Evolutionary conservation across 2,329 filamentous ascomycete species (phyloP).

Genomic region (Clarireedia monteithiana): DNA sequence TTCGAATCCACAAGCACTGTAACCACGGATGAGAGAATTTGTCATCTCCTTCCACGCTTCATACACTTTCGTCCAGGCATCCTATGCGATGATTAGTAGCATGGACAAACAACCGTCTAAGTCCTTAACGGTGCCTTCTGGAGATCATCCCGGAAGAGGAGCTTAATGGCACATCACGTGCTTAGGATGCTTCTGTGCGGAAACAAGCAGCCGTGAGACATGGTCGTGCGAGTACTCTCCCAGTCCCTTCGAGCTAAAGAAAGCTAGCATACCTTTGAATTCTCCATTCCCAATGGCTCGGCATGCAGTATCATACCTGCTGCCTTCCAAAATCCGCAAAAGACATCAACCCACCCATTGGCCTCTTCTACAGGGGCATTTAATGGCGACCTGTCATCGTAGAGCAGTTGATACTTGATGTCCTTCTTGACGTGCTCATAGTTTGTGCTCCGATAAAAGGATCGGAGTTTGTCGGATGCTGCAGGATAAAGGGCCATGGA

Average conservation of each 20-base stretch:
- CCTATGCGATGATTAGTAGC: neutral
- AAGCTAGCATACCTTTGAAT: conserved; percentile 21
- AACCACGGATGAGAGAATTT: conserved; percentile 70
- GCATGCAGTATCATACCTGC: conserved; percentile 63
- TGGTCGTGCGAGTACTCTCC: neutral
- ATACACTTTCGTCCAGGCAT: conserved; percentile 68
- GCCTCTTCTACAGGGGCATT: conserved; percentile 49
- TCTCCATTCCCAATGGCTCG: conserved; percentile 40
- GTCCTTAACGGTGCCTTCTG: neutral
- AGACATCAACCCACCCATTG: conserved; percentile 81
- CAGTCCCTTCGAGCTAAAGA: neutral
- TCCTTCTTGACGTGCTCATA: conserved; percentile 52
- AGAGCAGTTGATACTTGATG: conserved; percentile 62
- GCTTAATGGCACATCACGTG: neutral
- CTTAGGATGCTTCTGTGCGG: no score
- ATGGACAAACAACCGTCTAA: neutral
- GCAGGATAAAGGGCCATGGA: conserved; percentile 69
- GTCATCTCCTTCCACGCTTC: conserved; percentile 82
- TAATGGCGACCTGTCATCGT: conserved; percentile 34
- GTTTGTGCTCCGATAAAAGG: conserved; percentile 66
- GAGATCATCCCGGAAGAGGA: neutral
- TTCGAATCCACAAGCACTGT: conserved; percentile 66
- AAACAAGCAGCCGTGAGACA: neutral
- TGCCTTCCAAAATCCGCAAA: conserved; percentile 76
- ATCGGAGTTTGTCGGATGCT: conserved; percentile 56